Percentiles rank a stretch among this genome's conserved stretches.
Evolutionary conservation across 805 yeast species (phyloP).

Genomic region (Candida maesae): DNA sequence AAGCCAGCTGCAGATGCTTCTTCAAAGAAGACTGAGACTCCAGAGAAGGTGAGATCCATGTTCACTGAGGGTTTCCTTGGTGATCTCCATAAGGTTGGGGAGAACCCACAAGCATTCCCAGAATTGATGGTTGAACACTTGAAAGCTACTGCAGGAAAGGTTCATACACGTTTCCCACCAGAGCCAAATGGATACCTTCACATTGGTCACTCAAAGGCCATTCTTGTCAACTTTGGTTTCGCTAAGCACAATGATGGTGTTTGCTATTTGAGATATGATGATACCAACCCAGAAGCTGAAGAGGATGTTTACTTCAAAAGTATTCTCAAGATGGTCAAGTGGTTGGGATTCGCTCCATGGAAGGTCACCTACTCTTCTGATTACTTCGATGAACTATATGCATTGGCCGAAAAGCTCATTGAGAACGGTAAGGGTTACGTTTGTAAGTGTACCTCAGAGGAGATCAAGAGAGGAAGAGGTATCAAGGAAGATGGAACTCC

Average conservation of each 20-base stretch:
- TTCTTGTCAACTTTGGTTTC: constrained; percentile 96
- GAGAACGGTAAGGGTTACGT: constrained; percentile 74
- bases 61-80: constrained; percentile 95
- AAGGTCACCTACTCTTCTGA: constrained; percentile 94
- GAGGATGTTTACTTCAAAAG: constrained; percentile 87
- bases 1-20: constrained; percentile 31
- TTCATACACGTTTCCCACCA: constrained; percentile 95
- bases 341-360: constrained; percentile 96
- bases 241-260: constrained; percentile 83
- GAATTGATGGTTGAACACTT: constrained; percentile 81
- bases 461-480: constrained; percentile 88
- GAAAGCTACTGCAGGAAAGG: constrained; percentile 73
- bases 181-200: constrained; percentile 98
- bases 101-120: constrained; percentile 85
- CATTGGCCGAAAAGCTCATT: constrained; percentile 81
- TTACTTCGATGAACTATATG: constrained; percentile 86
- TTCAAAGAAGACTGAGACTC: constrained; percentile 22
- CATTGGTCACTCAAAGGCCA: constrained; percentile 97
- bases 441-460: constrained; percentile 90
- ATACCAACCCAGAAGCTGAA: constrained; percentile 98
- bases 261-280: constrained; percentile 93
- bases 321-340: constrained; percentile 76
- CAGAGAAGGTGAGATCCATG: constrained; percentile 58
- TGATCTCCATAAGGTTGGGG: constrained; percentile 92
- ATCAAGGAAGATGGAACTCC: constrained; percentile 85